Base-by-base conservation (phyloP, 176 grass and related monocot genomes). In the Thinopyrum elongatum region DNA sequence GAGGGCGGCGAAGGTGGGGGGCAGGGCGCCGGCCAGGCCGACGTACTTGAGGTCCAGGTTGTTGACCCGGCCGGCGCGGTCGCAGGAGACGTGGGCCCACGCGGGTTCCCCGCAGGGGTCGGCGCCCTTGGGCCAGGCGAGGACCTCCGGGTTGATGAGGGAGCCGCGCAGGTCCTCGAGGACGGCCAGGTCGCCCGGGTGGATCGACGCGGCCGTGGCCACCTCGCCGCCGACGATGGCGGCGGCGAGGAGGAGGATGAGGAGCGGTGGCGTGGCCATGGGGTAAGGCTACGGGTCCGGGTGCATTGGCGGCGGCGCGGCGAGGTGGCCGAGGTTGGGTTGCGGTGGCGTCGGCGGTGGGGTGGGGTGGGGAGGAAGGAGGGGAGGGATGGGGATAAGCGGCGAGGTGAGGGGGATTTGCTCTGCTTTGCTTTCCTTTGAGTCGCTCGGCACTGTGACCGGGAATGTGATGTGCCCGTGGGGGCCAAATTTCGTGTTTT, bases 11-110 rank as follows among this genome's bases (percentile, higher is more conserved):
- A 98, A 62, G 53, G 63, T 44, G 2, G 47, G 0, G 0, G 96
- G 93, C 1, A 98, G 90, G 0, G 64, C 1, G 2, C 96, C 93
- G 6, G 72, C n/a, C 22, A 98, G 75, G 1, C 63, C 88, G 3
- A 88, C 41, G 35, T 36, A 2, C 88, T 95, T 89, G 77, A 94
- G 86, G 87, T 98, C 91, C 19, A 98, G 93, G 87, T 98, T 92
- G 33, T 87, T 64, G n/a, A 98, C 91, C 17, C 96, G 91, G 21
- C 84, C 87, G 8, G 36, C 2, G 22, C 84, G 78, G 79, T 90
- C 82, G 91, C 93, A 98, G 77, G 68, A 95, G 66, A 98, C 58
- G 80, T 94, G 93, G 23, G 31, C 78, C 95, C 95, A 98, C 0
- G 34, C 27, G 7, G n/a, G n/a, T n/a, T n/a, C 46, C 87, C 64